Percentiles rank a stretch among this genome's conserved stretches.
Conservation (phyloP, 1,284 basidiomycete species). For the Rhodofomes roseus region DNA sequence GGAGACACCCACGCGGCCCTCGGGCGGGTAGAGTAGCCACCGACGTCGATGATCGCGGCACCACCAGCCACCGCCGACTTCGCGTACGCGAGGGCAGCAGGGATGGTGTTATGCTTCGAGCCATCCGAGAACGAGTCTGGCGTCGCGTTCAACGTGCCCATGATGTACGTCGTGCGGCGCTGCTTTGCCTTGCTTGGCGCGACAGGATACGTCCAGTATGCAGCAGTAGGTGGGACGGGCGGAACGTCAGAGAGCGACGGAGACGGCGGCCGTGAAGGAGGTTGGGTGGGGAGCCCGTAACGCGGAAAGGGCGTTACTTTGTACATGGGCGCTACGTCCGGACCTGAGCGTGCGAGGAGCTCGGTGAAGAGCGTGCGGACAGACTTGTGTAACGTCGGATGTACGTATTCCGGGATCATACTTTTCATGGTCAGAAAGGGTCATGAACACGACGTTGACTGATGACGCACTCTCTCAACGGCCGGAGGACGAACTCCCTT, state of each 20-base stretch:
- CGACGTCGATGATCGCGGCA: conserved; percentile 86
- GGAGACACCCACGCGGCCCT: conserved; percentile 64
- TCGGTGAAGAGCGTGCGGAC: conserved; percentile 46
- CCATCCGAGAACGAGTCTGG: conserved; percentile 99
- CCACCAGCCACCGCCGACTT: conserved; percentile 45
- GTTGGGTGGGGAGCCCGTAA: conserved; percentile 35
- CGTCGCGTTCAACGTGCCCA: conserved; percentile 94
- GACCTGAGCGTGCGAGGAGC: conserved; percentile 28
- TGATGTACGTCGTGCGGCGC: conserved; percentile 61
- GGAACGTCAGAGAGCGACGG: conserved; percentile 11
- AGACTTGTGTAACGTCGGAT: conserved; percentile 52
- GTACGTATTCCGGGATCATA: conserved; percentile 66
- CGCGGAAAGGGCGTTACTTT: conserved; percentile 66
- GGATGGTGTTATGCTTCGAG: conserved; percentile 49
- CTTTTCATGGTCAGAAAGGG: conserved; percentile 32
- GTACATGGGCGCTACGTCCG: conserved; percentile 45
- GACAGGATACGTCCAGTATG: conserved; percentile 50
- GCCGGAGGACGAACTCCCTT: conserved; percentile 90
- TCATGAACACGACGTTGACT: neutral
- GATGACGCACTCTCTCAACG: conserved; percentile 75
- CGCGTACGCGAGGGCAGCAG: conserved; percentile 49
- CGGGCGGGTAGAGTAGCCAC: conserved; percentile 92
- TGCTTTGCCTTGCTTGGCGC: conserved; percentile 19
- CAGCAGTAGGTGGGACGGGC: conserved; percentile 44
- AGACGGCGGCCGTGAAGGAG: conserved; percentile 3